Conservation (phyloP, 768 basidiomycete genomes). For the Mycena kentingensis region DNA sequence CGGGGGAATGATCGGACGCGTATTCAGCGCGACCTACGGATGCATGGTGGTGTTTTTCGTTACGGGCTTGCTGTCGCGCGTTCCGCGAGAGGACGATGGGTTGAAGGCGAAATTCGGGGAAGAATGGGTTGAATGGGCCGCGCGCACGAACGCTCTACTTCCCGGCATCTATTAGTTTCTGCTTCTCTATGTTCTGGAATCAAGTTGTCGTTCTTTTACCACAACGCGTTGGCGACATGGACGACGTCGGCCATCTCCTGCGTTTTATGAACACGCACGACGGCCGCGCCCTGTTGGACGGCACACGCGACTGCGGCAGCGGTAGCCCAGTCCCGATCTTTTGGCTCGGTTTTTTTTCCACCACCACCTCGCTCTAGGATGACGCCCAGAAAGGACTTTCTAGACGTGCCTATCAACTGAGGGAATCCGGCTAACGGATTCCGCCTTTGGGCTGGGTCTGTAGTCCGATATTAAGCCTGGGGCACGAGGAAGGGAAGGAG, state of each 20-base stretch:
- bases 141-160: constrained; percentile 30
- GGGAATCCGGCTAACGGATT: constrained; percentile 65
- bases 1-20: constrained; percentile 28
- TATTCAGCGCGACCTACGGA: constrained; percentile 12
- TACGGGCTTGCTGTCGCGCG: constrained; percentile 22
- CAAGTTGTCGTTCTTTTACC: constrained; percentile 27
- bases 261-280: constrained; percentile 85
- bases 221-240: constrained; percentile 63
- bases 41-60: constrained; percentile 12
- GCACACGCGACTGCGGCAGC: constrained; percentile 74
- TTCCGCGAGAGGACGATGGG: constrained; percentile 34
- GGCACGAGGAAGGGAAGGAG: neutral
- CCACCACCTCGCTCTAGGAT: constrained; percentile 54
- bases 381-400: constrained; percentile 81
- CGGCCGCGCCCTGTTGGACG: constrained; percentile 68
- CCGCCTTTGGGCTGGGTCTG: constrained; percentile 24
- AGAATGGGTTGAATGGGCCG: constrained; percentile 36
- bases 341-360: constrained; percentile 59
- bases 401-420: constrained; percentile 73
- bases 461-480: constrained; percentile 3
- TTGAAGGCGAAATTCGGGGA: constrained; percentile 33
- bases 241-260: constrained; percentile 74
- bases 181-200: neutral
- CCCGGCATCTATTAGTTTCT: constrained; percentile 32
- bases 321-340: constrained; percentile 77